These are phyloP conservation scores for Avena sativa DNA, from an alignment of 176 grass and related monocot genomes.

Conservation along the genomic window DNA sequence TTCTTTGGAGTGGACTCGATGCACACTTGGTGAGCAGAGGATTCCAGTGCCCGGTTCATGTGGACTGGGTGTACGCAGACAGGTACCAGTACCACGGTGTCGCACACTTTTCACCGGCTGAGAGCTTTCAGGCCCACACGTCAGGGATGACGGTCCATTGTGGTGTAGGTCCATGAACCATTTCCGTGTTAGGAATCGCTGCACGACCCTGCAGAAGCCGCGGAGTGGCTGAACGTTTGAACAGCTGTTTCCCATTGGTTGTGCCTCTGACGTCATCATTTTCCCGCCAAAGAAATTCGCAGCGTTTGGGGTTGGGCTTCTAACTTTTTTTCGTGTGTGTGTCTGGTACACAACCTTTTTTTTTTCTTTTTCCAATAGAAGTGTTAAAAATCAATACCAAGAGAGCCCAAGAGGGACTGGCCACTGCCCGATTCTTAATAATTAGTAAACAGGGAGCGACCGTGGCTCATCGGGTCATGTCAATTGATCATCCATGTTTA, in stretches of 20 bases:
- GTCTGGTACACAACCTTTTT: no score
- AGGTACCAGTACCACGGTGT: neutral
- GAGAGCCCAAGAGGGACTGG: no score
- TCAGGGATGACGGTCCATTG: neutral
- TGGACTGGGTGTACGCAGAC: neutral
- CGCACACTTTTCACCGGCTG: neutral
- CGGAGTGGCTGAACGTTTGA: neutral
- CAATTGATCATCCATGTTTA: no score
- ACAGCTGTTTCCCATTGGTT: neutral
- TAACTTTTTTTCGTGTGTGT: no score
- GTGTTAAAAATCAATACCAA: no score
- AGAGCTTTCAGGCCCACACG: neutral
- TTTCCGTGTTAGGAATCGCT: neutral
- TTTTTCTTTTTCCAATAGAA: no score
- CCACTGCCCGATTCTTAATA: no score
- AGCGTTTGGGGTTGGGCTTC: neutral
- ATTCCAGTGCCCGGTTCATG: neutral
- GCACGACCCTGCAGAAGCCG: neutral
- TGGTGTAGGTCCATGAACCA: neutral
- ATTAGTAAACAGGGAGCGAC: no score
- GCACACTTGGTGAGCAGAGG: neutral
- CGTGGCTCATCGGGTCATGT: no score
- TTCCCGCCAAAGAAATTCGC: constrained; percentile 10
- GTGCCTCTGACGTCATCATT: neutral
- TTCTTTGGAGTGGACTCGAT: neutral